Conservation (phyloP, 192 early-diverging fungal species). For the Umbelopsis ramanniana region DNA sequence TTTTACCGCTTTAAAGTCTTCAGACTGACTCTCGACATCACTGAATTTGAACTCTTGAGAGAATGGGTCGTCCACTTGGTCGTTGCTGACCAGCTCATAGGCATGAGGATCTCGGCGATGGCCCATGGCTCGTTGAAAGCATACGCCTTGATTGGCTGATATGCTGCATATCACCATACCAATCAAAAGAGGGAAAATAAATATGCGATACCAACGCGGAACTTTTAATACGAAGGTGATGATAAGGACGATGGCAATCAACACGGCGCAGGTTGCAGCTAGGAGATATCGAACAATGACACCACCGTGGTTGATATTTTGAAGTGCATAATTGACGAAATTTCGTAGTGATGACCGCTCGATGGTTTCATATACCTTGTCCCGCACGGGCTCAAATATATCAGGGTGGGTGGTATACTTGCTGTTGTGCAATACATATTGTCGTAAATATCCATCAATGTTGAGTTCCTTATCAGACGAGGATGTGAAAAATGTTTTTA, state of each 20-base stretch:
- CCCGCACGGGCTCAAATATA: slow-evolving; percentile 19
- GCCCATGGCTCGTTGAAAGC: background rate
- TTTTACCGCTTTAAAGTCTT: background rate
- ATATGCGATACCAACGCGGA: slow-evolving; percentile 24
- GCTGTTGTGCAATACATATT: slow-evolving; percentile 13
- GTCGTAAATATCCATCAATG: background rate
- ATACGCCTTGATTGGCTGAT: slow-evolving; percentile 13
- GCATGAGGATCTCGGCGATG: background rate
- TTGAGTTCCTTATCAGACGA: slow-evolving; percentile 25
- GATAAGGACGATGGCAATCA: background rate
- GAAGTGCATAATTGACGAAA: slow-evolving; percentile 19
- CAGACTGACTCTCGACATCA: background rate
- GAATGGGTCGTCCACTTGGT: background rate
- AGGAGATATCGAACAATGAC: slow-evolving; percentile 2
- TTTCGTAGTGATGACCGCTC: slow-evolving; percentile 14
- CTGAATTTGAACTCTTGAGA: background rate
- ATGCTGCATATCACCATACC: background rate
- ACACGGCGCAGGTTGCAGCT: background rate
- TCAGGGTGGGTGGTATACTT: slow-evolving; percentile 23
- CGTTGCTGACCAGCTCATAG: slow-evolving; percentile 11
- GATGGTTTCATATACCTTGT: slow-evolving; percentile 20
- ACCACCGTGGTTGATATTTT: slow-evolving; percentile 23
- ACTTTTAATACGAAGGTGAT: slow-evolving; percentile 21
- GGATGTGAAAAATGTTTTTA: slow-evolving; percentile 17
- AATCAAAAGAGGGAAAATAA: background rate